Evolutionary conservation across 768 basidiomycete genomes (phyloP).

Genomic region (Leucogyrophana mollusca): DNA sequence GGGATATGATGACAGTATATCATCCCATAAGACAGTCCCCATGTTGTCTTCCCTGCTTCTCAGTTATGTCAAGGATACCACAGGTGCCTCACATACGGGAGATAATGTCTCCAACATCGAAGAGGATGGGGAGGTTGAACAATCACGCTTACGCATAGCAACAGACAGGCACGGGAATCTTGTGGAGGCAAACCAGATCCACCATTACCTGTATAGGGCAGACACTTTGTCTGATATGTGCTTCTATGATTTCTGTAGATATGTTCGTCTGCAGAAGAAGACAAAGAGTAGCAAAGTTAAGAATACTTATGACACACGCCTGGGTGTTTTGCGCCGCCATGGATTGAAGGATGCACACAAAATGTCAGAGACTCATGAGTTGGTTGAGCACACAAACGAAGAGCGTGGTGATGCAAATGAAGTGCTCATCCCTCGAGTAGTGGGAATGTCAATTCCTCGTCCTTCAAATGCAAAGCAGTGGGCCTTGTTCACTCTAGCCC

Average conservation of each 20-base stretch:
- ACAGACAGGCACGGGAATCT: conserved; percentile 11
- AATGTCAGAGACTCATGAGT: conserved; percentile 8
- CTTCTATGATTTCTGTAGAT: conserved; percentile 29
- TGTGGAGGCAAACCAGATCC: conserved; percentile 18
- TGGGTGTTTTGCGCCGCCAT: conserved; percentile 1
- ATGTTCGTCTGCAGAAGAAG: conserved; percentile 8
- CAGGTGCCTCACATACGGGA: not conserved
- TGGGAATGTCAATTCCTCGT: conserved; percentile 15
- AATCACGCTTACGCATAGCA: too few species aligned
- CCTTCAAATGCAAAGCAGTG: not conserved
- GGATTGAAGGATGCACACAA: conserved; percentile 1
- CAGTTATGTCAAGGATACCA: conserved; percentile 1
- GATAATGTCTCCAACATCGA: not conserved
- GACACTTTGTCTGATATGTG: conserved; percentile 10
- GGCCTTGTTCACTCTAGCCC: not conserved
- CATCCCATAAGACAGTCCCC: conserved; percentile 27
- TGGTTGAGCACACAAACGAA: conserved; percentile 8
- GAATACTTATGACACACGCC: not conserved
- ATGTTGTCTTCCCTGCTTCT: conserved; percentile 21
- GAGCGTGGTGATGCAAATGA: not conserved
- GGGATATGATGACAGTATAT: conserved; percentile 19
- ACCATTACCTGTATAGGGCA: conserved; percentile 25
- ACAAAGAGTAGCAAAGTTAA: not conserved
- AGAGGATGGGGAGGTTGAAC: too few species aligned
- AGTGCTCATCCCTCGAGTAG: conserved; percentile 9